These are phyloP conservation scores for Lepiota brunneoincarnata DNA, from an alignment of 768 basidiomycete genomes.

Conservation along the genomic window DNA sequence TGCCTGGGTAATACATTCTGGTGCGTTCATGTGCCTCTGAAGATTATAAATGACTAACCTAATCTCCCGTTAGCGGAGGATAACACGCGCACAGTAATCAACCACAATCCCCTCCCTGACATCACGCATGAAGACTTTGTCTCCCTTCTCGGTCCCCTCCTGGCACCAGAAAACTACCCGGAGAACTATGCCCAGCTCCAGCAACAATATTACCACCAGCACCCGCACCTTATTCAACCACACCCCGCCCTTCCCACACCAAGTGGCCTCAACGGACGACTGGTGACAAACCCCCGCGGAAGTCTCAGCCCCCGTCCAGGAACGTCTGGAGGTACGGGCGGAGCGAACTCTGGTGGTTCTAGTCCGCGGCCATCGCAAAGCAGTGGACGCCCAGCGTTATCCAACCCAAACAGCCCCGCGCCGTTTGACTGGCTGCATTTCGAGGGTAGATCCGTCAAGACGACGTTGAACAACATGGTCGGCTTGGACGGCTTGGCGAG, in stretches of 20 bases:
- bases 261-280: slow-evolving; percentile 19
- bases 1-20: slow-evolving; percentile 79
- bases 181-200: slow-evolving; percentile 27
- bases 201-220: slow-evolving; percentile 25
- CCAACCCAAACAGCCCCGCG: slow-evolving; percentile 59
- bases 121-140: slow-evolving; percentile 88
- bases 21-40: slow-evolving; percentile 31
- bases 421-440: slow-evolving; percentile 89
- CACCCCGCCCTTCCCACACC: slow-evolving; percentile 32
- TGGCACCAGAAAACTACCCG: slow-evolving; percentile 77
- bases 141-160: slow-evolving; percentile 71
- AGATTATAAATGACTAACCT: slow-evolving; percentile 3
- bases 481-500: slow-evolving; percentile 80
- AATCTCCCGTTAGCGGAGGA: slow-evolving; percentile 41
- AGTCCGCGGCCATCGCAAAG: slow-evolving; percentile 31
- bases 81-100: slow-evolving; percentile 67
- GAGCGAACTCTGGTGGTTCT: slow-evolving; percentile 7
- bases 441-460: slow-evolving; percentile 77
- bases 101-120: slow-evolving; percentile 86
- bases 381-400: slow-evolving; percentile 22
- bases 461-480: slow-evolving; percentile 72
- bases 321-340: neutral
- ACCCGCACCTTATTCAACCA: slow-evolving; percentile 32
- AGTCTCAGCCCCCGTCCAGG: slow-evolving; percentile 8
- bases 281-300: neutral